These are phyloP conservation scores for Hypomyces perniciosus DNA, from an alignment of 2,329 filamentous ascomycete genomes.

Conservation along the genomic window DNA sequence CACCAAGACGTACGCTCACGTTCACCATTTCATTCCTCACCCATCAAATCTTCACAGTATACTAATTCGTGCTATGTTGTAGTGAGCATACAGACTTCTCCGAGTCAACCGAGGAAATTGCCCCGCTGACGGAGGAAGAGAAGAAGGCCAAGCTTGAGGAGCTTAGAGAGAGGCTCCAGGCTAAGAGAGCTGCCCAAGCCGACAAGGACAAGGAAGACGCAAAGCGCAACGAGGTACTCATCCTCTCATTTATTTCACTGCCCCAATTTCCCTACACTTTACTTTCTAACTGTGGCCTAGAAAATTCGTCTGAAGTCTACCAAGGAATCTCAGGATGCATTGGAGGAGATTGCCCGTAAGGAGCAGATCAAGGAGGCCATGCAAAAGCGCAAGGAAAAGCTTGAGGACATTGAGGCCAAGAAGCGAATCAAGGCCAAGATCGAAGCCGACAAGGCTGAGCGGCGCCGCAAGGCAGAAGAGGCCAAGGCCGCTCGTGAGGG, in stretches of 20 bases:
- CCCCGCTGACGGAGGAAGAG: constrained; percentile 84
- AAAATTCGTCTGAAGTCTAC: constrained; percentile 79
- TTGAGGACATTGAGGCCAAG: constrained; percentile 77
- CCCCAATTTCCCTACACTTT: neutral
- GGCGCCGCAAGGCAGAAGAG: constrained; percentile 75
- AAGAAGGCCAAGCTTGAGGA: constrained; percentile 75
- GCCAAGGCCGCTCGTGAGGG: constrained; percentile 85
- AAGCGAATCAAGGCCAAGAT: constrained; percentile 89
- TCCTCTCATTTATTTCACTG: too few species aligned
- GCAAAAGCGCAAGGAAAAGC: constrained; percentile 81
- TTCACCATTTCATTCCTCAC: neutral
- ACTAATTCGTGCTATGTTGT: constrained; percentile 11
- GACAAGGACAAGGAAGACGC: constrained; percentile 72
- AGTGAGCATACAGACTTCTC: constrained; percentile 85
- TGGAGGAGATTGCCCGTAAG: constrained; percentile 82
- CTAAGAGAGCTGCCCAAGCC: constrained; percentile 64
- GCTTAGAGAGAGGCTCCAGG: constrained; percentile 63
- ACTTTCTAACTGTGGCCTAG: constrained; percentile 26
- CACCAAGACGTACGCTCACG: constrained; percentile 61
- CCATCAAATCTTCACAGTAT: neutral
- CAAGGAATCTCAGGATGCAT: constrained; percentile 79
- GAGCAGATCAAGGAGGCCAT: constrained; percentile 89
- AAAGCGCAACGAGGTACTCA: constrained; percentile 72
- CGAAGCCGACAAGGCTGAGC: constrained; percentile 86
- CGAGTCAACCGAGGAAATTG: constrained; percentile 88